Evolutionary conservation across 2,329 filamentous ascomycete genomes (phyloP).

Genomic region (Ceratocystis cubensis): DNA sequence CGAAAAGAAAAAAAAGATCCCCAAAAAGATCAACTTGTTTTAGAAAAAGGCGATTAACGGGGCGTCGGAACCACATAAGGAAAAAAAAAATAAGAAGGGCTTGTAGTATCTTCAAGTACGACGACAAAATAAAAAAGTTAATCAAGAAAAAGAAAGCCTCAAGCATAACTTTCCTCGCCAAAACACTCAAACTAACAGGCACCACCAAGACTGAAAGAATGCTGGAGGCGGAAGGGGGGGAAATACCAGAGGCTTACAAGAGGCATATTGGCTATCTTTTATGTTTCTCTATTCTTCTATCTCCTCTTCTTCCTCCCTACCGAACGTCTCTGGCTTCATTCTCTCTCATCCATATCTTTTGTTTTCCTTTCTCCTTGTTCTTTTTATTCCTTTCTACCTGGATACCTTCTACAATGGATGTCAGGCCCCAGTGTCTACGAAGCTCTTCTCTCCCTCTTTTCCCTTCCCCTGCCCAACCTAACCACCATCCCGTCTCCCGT

Average conservation of each 20-base stretch:
- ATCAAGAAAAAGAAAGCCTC: neutral
- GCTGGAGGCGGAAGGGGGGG: neutral
- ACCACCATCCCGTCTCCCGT: no score
- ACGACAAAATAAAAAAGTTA: conserved; percentile 4
- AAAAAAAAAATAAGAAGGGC: conserved; percentile 19
- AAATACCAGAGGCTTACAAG: no score
- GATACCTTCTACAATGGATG: no score
- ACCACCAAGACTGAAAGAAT: neutral
- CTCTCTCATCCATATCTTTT: no score
- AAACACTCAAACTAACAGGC: neutral
- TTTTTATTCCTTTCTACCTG: no score
- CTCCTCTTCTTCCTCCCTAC: neutral
- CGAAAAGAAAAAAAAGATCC: conserved; percentile 10
- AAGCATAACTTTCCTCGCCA: neutral
- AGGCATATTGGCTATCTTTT: neutral
- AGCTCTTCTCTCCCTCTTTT: no score
- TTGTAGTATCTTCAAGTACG: conserved; percentile 5
- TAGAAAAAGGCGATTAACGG: neutral
- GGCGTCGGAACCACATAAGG: neutral
- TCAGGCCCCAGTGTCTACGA: no score
- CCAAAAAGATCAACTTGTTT: conserved; percentile 1
- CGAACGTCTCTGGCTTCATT: no score
- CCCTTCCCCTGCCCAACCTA: no score
- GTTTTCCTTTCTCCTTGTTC: no score
- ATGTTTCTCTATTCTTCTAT: neutral